Conservation (phyloP, 352 stramenopile genomes). For the Phytophthora ohioensis region DNA sequence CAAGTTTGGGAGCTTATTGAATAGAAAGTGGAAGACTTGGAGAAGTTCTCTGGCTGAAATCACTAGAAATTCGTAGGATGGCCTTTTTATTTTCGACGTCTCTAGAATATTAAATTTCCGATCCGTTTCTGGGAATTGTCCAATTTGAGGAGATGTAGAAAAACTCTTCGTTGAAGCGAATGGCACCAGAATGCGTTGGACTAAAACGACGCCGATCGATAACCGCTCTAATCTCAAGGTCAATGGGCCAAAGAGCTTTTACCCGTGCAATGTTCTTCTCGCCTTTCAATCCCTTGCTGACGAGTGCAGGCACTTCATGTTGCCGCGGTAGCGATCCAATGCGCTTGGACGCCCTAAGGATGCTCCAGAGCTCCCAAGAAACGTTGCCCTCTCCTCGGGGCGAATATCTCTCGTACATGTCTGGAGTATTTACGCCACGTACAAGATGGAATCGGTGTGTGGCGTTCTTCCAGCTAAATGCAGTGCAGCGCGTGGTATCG, state of each 20-base stretch:
- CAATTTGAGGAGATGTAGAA: too few species aligned
- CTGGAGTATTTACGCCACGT: neutral
- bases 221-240: neutral
- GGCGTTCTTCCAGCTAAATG: slow-evolving; percentile 48
- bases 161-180: too few species aligned
- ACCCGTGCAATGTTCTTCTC: neutral
- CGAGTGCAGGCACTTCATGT: neutral
- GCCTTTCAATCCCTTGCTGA: neutral
- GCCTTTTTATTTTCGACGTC: too few species aligned
- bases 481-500: slow-evolving; percentile 67
- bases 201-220: neutral
- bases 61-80: too few species aligned
- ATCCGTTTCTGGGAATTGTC: too few species aligned
- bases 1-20: too few species aligned
- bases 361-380: slow-evolving; percentile 21
- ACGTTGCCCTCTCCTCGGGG: slow-evolving; percentile 13
- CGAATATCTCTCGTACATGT: slow-evolving; percentile 20
- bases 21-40: too few species aligned
- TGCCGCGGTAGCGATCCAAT: slow-evolving; percentile 7
- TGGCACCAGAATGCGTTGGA: too few species aligned
- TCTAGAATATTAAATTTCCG: too few species aligned
- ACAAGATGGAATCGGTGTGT: neutral
- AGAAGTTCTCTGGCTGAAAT: too few species aligned
- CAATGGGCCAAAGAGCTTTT: neutral
- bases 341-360: neutral